Evolutionary conservation across 768 basidiomycete genomes (phyloP), one percentile per base, ranked within the genome.

Genomic region (Sarcomyxa edulis): DNA sequence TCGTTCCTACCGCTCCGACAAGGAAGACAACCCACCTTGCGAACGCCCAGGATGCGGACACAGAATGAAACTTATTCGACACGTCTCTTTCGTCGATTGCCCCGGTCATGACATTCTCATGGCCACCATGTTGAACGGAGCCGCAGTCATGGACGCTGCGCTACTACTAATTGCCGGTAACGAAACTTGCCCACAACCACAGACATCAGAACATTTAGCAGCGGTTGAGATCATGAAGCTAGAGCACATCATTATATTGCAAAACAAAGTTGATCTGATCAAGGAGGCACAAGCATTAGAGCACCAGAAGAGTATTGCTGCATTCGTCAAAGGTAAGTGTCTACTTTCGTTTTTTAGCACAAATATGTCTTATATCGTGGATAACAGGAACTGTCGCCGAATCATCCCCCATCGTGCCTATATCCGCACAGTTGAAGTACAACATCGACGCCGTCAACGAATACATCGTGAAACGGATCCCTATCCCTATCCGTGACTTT

Each of bases 71-170:
- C 80, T 98, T 48, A 57, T 97, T 47, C 84, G 94, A 48, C 96
- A 99, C 54, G 94, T 98, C 54, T 98, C 95, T 3, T 99, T 99
- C 63, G 96, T 99, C 56, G 96, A 99, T 62, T 92, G 86, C 51
- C 91, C 89, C 1, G 90, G 94, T 45, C 94, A 95, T 78, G 93
- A 97, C 63, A 98, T 99, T 81, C 82, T 99, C 62, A 99, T 99
- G 96, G 96, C 96, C 35, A 99, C 95, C 48, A 99, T 99, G 96
- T 72, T 99, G 51, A 98, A 98, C 74, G 96, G 95, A 62, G 96
- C 96, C 28, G 96, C 96, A 7, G 95, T 98, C 71, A 99, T 98
- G 96, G 94, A 98, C 64, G 96, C 94, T 38, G 96, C 96, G 4
- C 69, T 98, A 0, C 74, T 99, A 1, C 82, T 99, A 38, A 80